Evolutionary conservation across 1,284 basidiomycete species (phyloP).

Genomic region (Trichosporon coremiiforme): DNA sequence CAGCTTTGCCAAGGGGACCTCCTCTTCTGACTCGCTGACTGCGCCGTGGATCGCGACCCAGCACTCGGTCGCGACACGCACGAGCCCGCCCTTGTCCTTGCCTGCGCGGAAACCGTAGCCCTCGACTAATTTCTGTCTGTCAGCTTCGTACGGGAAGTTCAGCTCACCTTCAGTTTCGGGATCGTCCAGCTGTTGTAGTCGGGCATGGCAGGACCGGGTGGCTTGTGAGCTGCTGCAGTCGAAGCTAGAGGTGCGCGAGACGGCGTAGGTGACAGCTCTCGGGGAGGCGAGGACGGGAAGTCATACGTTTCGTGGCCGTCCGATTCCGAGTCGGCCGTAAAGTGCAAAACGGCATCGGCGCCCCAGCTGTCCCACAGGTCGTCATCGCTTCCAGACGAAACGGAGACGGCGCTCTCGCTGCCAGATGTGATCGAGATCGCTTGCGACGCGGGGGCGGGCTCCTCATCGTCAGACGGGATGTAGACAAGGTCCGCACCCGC

Average conservation of each 20-base stretch:
- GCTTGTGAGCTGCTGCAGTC: background rate
- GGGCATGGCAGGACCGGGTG: slow-evolving; percentile 41
- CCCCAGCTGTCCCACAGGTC: slow-evolving; percentile 16
- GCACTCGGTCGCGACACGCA: slow-evolving; percentile 44
- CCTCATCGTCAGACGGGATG: slow-evolving; percentile 10
- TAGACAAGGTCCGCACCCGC: slow-evolving; percentile 7
- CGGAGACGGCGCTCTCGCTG: slow-evolving; percentile 1
- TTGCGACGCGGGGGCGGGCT: slow-evolving; percentile 5
- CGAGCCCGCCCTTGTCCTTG: slow-evolving; percentile 37
- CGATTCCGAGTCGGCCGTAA: background rate
- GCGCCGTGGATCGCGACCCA: slow-evolving; percentile 50
- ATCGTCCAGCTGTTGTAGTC: slow-evolving; percentile 46
- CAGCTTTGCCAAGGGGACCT: background rate
- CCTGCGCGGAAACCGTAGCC: slow-evolving; percentile 46
- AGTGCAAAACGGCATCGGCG: slow-evolving; percentile 7
- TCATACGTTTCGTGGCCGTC: background rate
- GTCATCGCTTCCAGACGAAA: background rate
- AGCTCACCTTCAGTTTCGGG: slow-evolving; percentile 45
- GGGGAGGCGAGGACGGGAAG: background rate
- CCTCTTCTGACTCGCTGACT: background rate
- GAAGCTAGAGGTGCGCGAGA: background rate
- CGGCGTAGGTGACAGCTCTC: background rate
- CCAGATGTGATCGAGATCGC: background rate
- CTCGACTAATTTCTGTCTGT: slow-evolving; percentile 25
- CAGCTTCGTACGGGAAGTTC: background rate